These are phyloP conservation scores for Leccinum ambiguum DNA, from an alignment of 1,284 basidiomycete species.

Conservation along the genomic window DNA sequence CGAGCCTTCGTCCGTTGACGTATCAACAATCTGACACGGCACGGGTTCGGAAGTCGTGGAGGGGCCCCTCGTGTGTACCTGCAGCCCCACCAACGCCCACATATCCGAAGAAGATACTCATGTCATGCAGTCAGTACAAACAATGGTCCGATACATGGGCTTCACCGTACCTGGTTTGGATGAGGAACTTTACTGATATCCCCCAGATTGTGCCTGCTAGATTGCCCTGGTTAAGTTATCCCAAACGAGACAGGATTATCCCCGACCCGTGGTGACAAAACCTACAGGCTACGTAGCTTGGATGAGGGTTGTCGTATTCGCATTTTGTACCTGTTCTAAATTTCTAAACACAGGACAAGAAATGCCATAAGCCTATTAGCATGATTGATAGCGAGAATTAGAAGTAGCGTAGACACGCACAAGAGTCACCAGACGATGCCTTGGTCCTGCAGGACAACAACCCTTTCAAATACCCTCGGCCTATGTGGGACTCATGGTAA, in stretches of 20 bases:
- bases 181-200: constrained; percentile 7
- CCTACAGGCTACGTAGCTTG: background rate
- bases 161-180: constrained; percentile 16
- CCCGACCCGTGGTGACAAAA: background rate
- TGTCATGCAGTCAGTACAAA: constrained; percentile 10
- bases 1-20: background rate
- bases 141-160: constrained; percentile 10
- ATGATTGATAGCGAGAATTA: background rate
- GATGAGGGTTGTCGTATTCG: background rate
- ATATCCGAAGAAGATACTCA: constrained; percentile 3
- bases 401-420: background rate
- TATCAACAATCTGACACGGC: background rate
- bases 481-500: background rate
- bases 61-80: background rate
- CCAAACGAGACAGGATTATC: constrained; percentile 2
- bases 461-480: background rate
- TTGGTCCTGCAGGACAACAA: background rate
- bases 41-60: background rate
- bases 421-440: background rate
- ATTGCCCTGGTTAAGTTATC: constrained; percentile 10
- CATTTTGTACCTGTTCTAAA: background rate
- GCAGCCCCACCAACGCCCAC: constrained; percentile 1
- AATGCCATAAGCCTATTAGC: background rate
- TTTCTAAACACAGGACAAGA: background rate
- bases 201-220: constrained; percentile 18